Base-by-base conservation (phyloP, 2,329 filamentous ascomycete species). In the Alternaria tenuissima region DNA sequence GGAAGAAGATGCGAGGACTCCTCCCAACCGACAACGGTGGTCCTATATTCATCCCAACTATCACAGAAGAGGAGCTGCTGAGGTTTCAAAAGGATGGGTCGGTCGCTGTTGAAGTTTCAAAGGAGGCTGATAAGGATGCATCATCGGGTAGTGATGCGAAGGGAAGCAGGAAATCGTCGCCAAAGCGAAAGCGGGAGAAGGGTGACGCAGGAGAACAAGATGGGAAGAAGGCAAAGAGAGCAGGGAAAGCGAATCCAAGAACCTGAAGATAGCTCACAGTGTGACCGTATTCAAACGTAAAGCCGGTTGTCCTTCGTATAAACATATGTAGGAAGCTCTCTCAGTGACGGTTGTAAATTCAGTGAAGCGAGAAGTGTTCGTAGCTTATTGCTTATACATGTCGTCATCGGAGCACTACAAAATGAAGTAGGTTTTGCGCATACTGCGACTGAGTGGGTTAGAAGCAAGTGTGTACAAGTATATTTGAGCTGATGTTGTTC, bases 1-100 rank as follows among this genome's bases (percentile, higher is more conserved):
- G 56, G 7, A 26, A 7, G 26, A 9, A 5, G 1, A 46, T 55
- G 12, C 9, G 42, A 4, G 11, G 4, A 8, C 7, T 49, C 12
- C 1, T 55, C 4, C 22, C 20, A 5, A 14, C 38, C 3, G 24
- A 41, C 6, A 44, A 18, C 6, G 38, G 36, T 3, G 48, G 49
- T 4, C 12, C 28, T 9, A 20, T 63, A 3, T 68, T 62, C 46
- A 43, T 66, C 3, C 66, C 62, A 2, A 20, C 43, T 4, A 52
- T 65, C 12, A 62, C 57, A 18, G 56, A 59, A 11, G 43, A 53
- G 5, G 64, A 68, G 26, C 42, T 67, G 4, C 11, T n/a, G 7
- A 38, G 34, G 32, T 67, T 59, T 48, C 38, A 20, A 14, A 24
- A 32, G 6, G 43, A 59, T 32, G 59, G 42, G 1, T 39, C 39